Base-by-base conservation (phyloP, 371 early-diverging fungal genomes). In the Parasitella parasitica region DNA sequence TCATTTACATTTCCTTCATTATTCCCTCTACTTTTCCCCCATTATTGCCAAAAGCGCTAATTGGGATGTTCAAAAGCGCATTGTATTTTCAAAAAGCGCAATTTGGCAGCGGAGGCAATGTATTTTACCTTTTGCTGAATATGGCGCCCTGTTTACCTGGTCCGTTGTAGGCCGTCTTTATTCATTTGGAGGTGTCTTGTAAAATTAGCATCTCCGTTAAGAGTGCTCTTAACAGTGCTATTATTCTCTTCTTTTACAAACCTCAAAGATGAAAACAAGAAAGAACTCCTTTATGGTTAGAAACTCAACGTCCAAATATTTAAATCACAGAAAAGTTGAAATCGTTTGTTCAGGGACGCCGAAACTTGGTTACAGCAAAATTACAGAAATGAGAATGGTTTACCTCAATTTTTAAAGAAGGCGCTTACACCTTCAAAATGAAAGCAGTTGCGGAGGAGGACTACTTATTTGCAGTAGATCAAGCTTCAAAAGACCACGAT, bases 351-450 rank as follows among this genome's bases (percentile, higher is more conserved):
- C 46, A 57, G 57, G 46, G 57, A 57, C 48, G 32, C 57, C 48
- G 34, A 57, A 57, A 57, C 18, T 57, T 57, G 57, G 57, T 46
- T 57, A 48, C 32, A 46, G 27, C 32, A 57, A 57, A 46, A 57
- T 48, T 57, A 57, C 57, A 57, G 34, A 57, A 57, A 30, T 57
- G 18, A 57, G 30, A 57, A 57, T 35, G 57, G 57, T 28, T 43
- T 57, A 57, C 57, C 57, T 57, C 57, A 57, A 48, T 57, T 57
- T 57, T 57, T 57, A 57, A 48, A 57, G 32, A 57, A 57, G 57
- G 43, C 48, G 57, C 57, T 18, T 57, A 57, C 48, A 57, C 34
- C 30, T 57, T 57, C 48, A 57, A 57, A 18, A 57, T 57, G 57
- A 57, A 57, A 57, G 32, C 43, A 57, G 48, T 32, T 57, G 57